Conservation (phyloP, 768 basidiomycete species). For the Termitomyces bulborhizus region DNA sequence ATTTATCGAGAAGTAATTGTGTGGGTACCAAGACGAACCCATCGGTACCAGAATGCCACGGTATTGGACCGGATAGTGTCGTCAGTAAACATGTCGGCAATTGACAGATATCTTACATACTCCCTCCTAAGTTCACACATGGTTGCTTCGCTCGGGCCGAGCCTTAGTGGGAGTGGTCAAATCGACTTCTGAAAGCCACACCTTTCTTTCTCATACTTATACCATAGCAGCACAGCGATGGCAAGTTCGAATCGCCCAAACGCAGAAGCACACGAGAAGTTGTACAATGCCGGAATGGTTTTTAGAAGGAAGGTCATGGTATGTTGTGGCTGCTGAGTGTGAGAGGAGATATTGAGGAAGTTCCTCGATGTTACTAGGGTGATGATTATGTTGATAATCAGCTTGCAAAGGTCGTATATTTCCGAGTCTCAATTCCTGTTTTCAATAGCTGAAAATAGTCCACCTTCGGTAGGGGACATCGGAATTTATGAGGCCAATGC, state of each 20-base stretch:
- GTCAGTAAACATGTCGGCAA: not conserved
- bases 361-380: slow-evolving; percentile 21
- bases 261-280: slow-evolving; percentile 30
- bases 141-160: not conserved
- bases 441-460: not conserved
- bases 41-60: not conserved
- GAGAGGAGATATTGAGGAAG: not conserved
- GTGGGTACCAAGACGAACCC: not conserved
- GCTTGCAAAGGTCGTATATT: slow-evolving; percentile 24
- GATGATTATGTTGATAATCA: slow-evolving; percentile 38
- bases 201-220: not conserved
- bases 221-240: slow-evolving; percentile 10
- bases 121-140: not conserved
- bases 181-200: not conserved
- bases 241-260: slow-evolving; percentile 20
- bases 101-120: not conserved
- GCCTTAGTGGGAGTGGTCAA: not conserved
- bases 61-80: not conserved
- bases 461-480: slow-evolving; percentile 15
- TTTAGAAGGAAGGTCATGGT: slow-evolving; percentile 39
- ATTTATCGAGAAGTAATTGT: not conserved
- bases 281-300: slow-evolving; percentile 35
- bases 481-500: slow-evolving; percentile 43
- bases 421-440: not conserved
- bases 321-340: not conserved